phyloP scores from a whole-genome alignment of 2,329 filamentous ascomycete genomes.

The Aspergillus awamori region DNA sequence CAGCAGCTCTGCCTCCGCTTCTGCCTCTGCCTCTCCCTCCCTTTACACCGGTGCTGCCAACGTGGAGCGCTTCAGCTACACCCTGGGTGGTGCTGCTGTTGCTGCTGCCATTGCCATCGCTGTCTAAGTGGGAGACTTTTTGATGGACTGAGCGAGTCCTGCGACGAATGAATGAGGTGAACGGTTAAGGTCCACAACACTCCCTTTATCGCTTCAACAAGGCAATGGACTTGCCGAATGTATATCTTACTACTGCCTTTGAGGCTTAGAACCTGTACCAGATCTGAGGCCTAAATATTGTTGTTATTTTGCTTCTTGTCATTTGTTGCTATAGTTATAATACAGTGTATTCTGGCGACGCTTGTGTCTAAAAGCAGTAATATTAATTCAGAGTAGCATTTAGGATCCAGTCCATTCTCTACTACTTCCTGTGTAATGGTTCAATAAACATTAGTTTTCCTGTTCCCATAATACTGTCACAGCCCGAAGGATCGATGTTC shows the following conservation, averaged over 20 bases:
- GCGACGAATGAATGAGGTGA: neutral
- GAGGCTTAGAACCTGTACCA: neutral
- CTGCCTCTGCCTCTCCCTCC: slow-evolving; percentile 6
- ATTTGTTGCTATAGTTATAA: neutral
- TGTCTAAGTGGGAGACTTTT: slow-evolving; percentile 11
- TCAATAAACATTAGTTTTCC: no score
- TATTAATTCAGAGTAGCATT: no score
- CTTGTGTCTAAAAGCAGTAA: no score
- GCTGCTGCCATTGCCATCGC: slow-evolving; percentile 18
- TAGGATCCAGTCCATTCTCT: no score
- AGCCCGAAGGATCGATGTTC: no score
- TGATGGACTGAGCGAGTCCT: neutral
- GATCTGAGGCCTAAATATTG: neutral
- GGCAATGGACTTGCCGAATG: slow-evolving; percentile 1
- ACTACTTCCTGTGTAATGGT: no score
- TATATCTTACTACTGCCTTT: slow-evolving; percentile 1
- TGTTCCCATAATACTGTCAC: no score
- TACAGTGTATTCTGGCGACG: neutral
- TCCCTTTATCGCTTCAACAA: neutral
- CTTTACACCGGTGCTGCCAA: slow-evolving; percentile 19
- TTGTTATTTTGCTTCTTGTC: neutral
- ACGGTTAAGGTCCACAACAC: neutral
- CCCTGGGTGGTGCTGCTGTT: slow-evolving; percentile 14
- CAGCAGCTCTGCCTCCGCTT: slow-evolving; percentile 1
- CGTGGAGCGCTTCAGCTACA: slow-evolving; percentile 15